Percentiles rank a stretch among this genome's conserved stretches.
These are phyloP conservation scores for Xylaria scruposa DNA, from an alignment of 495 filamentous ascomycete species.

Conservation along the genomic window DNA sequence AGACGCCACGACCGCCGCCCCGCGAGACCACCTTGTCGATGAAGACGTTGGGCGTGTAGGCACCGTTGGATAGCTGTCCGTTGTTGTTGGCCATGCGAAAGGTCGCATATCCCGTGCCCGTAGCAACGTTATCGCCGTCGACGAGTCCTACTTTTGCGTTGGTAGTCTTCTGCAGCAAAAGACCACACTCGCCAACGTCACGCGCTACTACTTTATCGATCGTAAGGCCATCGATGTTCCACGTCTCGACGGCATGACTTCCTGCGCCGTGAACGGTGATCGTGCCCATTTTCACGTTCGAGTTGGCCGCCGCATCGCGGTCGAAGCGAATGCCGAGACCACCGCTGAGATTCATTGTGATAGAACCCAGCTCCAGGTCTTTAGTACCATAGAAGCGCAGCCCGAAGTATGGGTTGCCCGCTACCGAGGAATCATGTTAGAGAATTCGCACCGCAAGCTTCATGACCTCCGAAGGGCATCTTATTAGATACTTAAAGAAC, in stretches of 20 bases:
- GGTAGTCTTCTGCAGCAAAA: slow-evolving; percentile 50
- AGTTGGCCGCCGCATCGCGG: slow-evolving; percentile 49
- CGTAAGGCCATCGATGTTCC: slow-evolving; percentile 53
- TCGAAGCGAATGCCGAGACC: slow-evolving; percentile 57
- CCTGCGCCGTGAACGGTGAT: slow-evolving; percentile 52
- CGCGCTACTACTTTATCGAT: slow-evolving; percentile 50
- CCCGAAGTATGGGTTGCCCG: slow-evolving; percentile 56
- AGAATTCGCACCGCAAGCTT: not conserved
- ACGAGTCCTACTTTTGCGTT: slow-evolving; percentile 53
- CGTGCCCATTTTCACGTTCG: slow-evolving; percentile 51
- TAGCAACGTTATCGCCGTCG: slow-evolving; percentile 52
- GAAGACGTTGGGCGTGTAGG: slow-evolving; percentile 51
- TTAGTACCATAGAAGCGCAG: slow-evolving; percentile 51
- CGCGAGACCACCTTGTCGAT: slow-evolving; percentile 53
- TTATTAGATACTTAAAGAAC: no score
- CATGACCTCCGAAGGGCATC: no score
- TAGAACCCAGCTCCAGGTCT: slow-evolving; percentile 47
- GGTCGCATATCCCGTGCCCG: slow-evolving; percentile 54
- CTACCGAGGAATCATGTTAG: slow-evolving; percentile 18
- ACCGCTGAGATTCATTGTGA: slow-evolving; percentile 53
- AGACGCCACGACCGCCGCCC: slow-evolving; percentile 54
- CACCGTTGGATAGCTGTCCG: slow-evolving; percentile 46
- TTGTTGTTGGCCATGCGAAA: slow-evolving; percentile 55
- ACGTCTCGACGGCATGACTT: slow-evolving; percentile 55
- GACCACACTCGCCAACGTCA: slow-evolving; percentile 53